These are phyloP conservation scores for Pseudonitzschia pungens DNA, from an alignment of 108 stramenopile species.

Conservation along the genomic window DNA sequence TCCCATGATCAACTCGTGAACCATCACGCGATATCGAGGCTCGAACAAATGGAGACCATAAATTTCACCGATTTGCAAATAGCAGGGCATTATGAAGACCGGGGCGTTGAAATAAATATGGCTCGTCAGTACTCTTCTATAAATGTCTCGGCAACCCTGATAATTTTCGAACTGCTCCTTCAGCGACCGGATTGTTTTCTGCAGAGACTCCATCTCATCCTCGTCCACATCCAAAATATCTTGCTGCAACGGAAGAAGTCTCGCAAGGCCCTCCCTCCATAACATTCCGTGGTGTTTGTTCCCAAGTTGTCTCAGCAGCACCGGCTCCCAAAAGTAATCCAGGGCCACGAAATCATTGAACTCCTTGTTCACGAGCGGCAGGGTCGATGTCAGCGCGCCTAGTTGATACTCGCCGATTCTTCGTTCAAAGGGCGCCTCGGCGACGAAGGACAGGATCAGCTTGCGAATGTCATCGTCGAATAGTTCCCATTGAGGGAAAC, in stretches of 20 bases:
- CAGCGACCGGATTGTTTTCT: background rate
- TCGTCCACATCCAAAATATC: background rate
- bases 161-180: background rate
- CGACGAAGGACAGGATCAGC: conserved; percentile 55
- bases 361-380: conserved; percentile 64
- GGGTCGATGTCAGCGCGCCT: conserved; percentile 46
- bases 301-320: conserved; percentile 36
- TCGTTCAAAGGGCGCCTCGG: conserved; percentile 57
- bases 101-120: conserved; percentile 55
- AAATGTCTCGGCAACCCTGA: conserved; percentile 45
- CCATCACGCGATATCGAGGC: conserved; percentile 70
- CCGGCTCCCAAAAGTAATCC: conserved; percentile 56
- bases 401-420: conserved; percentile 7
- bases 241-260: conserved; percentile 37
- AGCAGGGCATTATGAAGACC: conserved; percentile 67
- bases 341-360: conserved; percentile 41
- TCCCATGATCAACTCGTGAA: conserved; percentile 52
- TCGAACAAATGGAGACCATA: conserved; percentile 78
- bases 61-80: conserved; percentile 39
- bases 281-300: conserved; percentile 26
- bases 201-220: background rate
- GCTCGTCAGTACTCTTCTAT: conserved; percentile 41
- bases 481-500: conserved; percentile 31
- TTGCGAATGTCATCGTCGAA: conserved; percentile 54
- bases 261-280: conserved; percentile 50